Percentiles rank a stretch among this genome's conserved stretches.
Conservation (phyloP, 2,329 filamentous ascomycete species). For the Calonectria ilicicola region DNA sequence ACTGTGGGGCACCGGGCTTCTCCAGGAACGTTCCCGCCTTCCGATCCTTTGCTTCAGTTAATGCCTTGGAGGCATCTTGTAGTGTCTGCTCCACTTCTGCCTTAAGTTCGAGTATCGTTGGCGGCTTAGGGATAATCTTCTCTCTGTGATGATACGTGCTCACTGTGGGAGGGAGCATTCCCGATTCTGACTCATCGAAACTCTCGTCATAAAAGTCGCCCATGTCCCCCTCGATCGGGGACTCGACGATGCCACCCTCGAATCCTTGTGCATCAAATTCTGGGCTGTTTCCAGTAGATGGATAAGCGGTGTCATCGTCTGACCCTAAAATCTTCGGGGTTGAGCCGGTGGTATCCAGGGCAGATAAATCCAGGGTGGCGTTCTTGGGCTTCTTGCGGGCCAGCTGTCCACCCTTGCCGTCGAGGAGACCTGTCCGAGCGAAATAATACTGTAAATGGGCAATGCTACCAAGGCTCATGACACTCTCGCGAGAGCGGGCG, state of each 20-base stretch:
- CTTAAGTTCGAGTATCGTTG: constrained; percentile 84
- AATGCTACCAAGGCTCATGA: constrained; percentile 96
- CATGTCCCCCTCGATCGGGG: constrained; percentile 59
- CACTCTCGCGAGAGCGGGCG: constrained; percentile 90
- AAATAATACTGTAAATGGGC: constrained; percentile 99
- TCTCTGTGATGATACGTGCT: constrained; percentile 94
- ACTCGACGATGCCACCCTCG: constrained; percentile 58
- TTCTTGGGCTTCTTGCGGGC: constrained; percentile 77
- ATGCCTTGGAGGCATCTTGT: constrained; percentile 74
- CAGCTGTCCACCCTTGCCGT: constrained; percentile 91
- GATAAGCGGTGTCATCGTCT: constrained; percentile 70
- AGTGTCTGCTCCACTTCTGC: constrained; percentile 74
- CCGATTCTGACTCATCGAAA: constrained; percentile 74
- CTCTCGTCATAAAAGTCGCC: constrained; percentile 66
- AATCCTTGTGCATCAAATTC: constrained; percentile 59
- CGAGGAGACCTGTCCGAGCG: constrained; percentile 90
- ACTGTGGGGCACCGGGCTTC: constrained; percentile 43
- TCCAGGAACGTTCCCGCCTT: constrained; percentile 47
- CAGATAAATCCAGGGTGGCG: constrained; percentile 69
- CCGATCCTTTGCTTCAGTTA: constrained; percentile 68
- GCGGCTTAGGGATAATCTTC: constrained; percentile 84
- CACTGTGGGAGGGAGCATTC: constrained; percentile 95
- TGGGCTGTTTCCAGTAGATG: constrained; percentile 70
- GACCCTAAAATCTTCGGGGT: constrained; percentile 56
- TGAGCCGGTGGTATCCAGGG: constrained; percentile 53